Evolutionary conservation across 2,329 filamentous ascomycete genomes (phyloP), one percentile per base, ranked within the genome.

Genomic region (Xylaria sp.): DNA sequence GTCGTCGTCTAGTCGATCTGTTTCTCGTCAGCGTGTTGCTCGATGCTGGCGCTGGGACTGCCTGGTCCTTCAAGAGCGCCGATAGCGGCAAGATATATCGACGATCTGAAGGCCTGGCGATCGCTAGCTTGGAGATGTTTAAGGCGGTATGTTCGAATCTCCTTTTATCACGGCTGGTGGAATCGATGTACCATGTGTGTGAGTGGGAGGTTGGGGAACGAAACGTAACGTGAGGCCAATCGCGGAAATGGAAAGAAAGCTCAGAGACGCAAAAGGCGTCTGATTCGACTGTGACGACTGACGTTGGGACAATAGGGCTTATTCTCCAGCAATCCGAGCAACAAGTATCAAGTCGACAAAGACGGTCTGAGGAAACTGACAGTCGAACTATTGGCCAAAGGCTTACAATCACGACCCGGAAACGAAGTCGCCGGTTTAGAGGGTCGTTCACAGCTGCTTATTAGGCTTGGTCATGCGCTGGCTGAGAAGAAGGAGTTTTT

Each of bases 1-100:
- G 75, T 50, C 84, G 88, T 2, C 82, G 87, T 0, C 77, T 90
- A 20, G 83, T 89, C 54, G 89, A 91, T 73, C 79, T 91, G 8
- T 90, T 90, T 78, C 84, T 90, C 56, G 86, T 96, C 71, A 95
- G 93, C 59, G 93, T 96, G 8, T 84, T 97, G 59, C 86, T 97
- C 9, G 93, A 97, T 78, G 93, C 96, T 4, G 96, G 96, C 50
- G 94, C 96, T 1, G 96, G 96, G 50, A 95, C 90, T 2, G 87
- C 89, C 73, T 99, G 96, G 96, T 91, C 90, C 74, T 99, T 97
- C 83, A 96, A 93, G 84, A 97, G 94, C 78, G 91, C 91, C 72
- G 94, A 97, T 78, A 97, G 94, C 72, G 94, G 93, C 66, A 91
- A 90, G 71, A 81, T 92, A 50, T 98, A 95, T 81, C 87, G 89